These are phyloP conservation scores for Elsinoe ampelina DNA, from an alignment of 2,329 filamentous ascomycete species.

Conservation along the genomic window DNA sequence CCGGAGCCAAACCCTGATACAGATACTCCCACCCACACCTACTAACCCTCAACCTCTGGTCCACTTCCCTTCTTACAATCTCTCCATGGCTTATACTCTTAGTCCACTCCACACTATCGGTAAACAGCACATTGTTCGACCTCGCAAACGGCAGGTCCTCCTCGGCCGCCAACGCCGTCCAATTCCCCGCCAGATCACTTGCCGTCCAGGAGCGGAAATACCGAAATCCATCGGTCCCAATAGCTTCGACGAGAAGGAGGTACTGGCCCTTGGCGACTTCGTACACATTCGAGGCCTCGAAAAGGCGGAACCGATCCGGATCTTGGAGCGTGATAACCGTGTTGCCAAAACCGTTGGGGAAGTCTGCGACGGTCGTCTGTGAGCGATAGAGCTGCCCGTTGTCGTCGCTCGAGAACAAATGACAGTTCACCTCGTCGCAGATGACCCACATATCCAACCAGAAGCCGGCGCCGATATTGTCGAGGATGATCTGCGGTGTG, in stretches of 20 bases:
- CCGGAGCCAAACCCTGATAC: conserved; percentile 33
- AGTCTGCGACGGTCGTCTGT: conserved; percentile 27
- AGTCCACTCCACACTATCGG: conserved; percentile 28
- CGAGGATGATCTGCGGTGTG: conserved; percentile 26
- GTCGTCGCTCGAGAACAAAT: conserved; percentile 35
- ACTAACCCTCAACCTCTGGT: conserved; percentile 31
- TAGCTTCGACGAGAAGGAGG: conserved; percentile 33
- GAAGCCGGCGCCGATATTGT: conserved; percentile 29
- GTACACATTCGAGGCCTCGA: conserved; percentile 33
- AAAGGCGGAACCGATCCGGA: conserved; percentile 25
- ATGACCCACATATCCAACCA: conserved; percentile 40
- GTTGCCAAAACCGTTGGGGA: conserved; percentile 31
- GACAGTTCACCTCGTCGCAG: conserved; percentile 30
- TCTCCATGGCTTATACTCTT: conserved; percentile 29
- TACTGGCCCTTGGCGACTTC: conserved; percentile 24
- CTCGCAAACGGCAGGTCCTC: conserved; percentile 32
- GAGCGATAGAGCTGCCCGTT: conserved; percentile 35
- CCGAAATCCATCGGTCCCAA: conserved; percentile 26
- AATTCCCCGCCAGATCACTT: conserved; percentile 25
- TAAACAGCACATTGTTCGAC: conserved; percentile 31
- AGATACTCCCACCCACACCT: conserved; percentile 29
- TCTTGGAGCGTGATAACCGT: conserved; percentile 29
- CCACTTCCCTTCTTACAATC: conserved; percentile 27
- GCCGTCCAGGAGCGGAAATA: conserved; percentile 36
- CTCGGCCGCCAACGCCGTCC: conserved; percentile 29